Conservation (phyloP, 169 alveolate genomes). For the Babesia caballi region DNA sequence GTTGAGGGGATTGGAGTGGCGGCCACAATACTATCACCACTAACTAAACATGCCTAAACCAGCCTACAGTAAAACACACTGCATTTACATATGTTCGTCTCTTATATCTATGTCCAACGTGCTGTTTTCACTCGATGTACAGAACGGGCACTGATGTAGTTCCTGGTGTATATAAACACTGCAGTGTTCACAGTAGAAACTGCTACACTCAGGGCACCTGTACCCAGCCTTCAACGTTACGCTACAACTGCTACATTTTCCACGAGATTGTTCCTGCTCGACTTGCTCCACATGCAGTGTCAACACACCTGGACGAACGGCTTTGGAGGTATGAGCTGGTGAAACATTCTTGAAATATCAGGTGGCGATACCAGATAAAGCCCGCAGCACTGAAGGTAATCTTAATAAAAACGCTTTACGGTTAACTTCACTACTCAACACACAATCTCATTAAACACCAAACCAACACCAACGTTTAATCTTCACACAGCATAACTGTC, state of each 20-base stretch:
- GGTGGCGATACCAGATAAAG: slow-evolving; percentile 63
- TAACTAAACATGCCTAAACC: too few relatives aligned
- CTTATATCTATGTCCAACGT: background rate
- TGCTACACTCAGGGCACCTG: slow-evolving; percentile 66
- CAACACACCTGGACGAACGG: slow-evolving; percentile 11
- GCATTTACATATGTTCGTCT: background rate
- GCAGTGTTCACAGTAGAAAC: slow-evolving; percentile 65
- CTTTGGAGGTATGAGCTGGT: slow-evolving; percentile 60
- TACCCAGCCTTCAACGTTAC: slow-evolving; percentile 32
- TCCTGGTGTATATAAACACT: slow-evolving; percentile 68
- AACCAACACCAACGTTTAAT: background rate
- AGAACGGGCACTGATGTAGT: slow-evolving; percentile 75
- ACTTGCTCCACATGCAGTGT: background rate
- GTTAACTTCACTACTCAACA: too few relatives aligned
- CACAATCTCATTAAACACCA: background rate
- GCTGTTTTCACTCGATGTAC: background rate
- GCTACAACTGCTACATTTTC: slow-evolving; percentile 62
- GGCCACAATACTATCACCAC: too few relatives aligned
- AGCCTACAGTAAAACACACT: too few relatives aligned
- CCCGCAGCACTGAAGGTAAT: slow-evolving; percentile 53
- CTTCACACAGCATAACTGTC: background rate
- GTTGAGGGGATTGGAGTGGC: too few relatives aligned
- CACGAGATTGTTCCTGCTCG: slow-evolving; percentile 9
- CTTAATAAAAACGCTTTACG: too few relatives aligned
- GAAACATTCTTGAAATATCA: slow-evolving; percentile 60